phyloP scores from a whole-genome alignment of 1,284 basidiomycete genomes.

The Trichosporon inkin region DNA sequence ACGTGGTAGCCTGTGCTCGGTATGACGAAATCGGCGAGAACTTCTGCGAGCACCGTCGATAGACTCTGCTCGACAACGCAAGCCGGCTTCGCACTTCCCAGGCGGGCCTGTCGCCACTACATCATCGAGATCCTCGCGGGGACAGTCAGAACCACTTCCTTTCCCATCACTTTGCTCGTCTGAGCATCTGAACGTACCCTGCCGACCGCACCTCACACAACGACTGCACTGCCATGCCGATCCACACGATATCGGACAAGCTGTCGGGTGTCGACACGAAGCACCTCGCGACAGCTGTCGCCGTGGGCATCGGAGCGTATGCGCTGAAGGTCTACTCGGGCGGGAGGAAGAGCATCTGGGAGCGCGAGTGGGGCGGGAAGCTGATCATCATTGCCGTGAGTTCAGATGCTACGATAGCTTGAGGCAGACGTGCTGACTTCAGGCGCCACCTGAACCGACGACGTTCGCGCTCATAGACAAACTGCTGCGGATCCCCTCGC shows the following conservation, averaged over 20 bases:
- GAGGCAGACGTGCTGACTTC: no score
- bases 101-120: not conserved
- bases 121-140: not conserved
- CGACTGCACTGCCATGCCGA: constrained; percentile 30
- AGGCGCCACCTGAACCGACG: constrained; percentile 46
- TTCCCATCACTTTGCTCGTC: not conserved
- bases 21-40: constrained; percentile 2
- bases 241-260: constrained; percentile 29
- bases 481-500: constrained; percentile 45
- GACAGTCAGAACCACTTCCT: not conserved
- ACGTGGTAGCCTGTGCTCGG: not conserved
- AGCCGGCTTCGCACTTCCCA: not conserved
- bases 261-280: constrained; percentile 26
- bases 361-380: constrained; percentile 50
- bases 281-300: constrained; percentile 23
- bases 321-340: constrained; percentile 36
- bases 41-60: not conserved
- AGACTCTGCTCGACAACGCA: not conserved
- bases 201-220: not conserved
- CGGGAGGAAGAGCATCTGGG: constrained; percentile 46
- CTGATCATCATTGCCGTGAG: constrained; percentile 47
- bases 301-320: constrained; percentile 27
- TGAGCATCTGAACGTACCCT: not conserved
- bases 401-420: constrained; percentile 10
- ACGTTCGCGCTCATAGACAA: constrained; percentile 43